phyloP scores from a whole-genome alignment of 2,329 filamentous ascomycete genomes.

The Chrysosphaeria jannelii region DNA sequence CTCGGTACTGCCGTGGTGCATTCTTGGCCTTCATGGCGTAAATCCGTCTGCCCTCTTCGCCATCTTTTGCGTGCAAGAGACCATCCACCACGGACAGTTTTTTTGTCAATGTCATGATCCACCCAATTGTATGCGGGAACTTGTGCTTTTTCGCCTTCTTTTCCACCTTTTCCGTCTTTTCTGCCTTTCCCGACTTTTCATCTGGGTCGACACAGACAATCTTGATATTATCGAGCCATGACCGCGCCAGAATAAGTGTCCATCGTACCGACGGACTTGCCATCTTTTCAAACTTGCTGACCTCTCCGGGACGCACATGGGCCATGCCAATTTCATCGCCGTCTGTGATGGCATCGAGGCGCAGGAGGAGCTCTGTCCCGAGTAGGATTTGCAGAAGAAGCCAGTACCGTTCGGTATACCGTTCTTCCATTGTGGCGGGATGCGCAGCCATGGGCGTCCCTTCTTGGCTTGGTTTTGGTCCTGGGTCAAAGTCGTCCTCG shows the following conservation, averaged over 20 bases:
- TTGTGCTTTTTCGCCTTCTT: slow-evolving; percentile 2
- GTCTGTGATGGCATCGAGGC: slow-evolving; percentile 30
- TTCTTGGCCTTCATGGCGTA: slow-evolving; percentile 25
- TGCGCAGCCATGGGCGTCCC: slow-evolving; percentile 18
- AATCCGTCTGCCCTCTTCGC: slow-evolving; percentile 7
- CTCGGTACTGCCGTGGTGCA: slow-evolving; percentile 25
- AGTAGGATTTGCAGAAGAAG: slow-evolving; percentile 33
- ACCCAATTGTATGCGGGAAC: slow-evolving; percentile 12
- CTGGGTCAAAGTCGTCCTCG: slow-evolving; percentile 3
- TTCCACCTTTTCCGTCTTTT: slow-evolving; percentile 5
- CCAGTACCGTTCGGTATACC: slow-evolving; percentile 34
- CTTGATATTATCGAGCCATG: slow-evolving; percentile 38
- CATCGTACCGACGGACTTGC: slow-evolving; percentile 32
- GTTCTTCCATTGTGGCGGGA: slow-evolving; percentile 17
- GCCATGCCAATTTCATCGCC: slow-evolving; percentile 23
- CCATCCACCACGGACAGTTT: slow-evolving; percentile 14
- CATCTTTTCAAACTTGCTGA: slow-evolving; percentile 28
- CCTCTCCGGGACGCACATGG: slow-evolving; percentile 21
- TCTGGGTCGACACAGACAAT: slow-evolving; percentile 9
- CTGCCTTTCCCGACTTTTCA: slow-evolving; percentile 4
- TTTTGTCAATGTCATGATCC: slow-evolving; percentile 26
- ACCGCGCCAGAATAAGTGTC: slow-evolving; percentile 31
- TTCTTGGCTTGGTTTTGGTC: slow-evolving; percentile 11
- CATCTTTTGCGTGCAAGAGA: slow-evolving; percentile 4
- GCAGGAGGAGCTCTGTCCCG: slow-evolving; percentile 31